Evolutionary conservation across 352 stramenopile genomes (phyloP).

Genomic region (Elongisporangium senticosum): DNA sequence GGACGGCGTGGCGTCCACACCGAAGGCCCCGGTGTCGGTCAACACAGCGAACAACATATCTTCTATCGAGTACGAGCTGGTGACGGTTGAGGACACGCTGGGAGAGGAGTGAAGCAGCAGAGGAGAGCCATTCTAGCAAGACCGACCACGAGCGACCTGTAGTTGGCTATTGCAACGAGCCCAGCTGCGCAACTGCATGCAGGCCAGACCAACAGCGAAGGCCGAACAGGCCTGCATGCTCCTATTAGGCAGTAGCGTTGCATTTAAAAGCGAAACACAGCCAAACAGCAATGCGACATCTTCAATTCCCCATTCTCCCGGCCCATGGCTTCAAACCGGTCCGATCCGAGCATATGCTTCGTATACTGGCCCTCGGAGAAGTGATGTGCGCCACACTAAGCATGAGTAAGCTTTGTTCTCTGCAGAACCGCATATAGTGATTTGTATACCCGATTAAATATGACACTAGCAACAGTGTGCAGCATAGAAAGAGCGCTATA

Average conservation of each 20-base stretch:
- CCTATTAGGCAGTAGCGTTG: background rate
- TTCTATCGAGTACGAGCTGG: conserved; percentile 77
- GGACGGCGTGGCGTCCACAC: conserved; percentile 70
- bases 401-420: background rate
- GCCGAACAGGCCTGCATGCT: background rate
- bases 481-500: conserved; percentile 3
- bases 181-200: background rate
- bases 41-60: conserved; percentile 76
- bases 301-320: background rate
- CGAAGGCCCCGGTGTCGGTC: conserved; percentile 30
- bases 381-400: conserved; percentile 10
- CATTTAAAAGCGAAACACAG: background rate
- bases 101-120: conserved; percentile 21
- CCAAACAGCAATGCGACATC: background rate
- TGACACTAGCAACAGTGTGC: background rate
- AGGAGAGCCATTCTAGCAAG: conserved; percentile 1
- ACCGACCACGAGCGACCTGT: background rate
- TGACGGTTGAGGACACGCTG: conserved; percentile 54
- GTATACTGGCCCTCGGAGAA: background rate
- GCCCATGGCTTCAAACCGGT: background rate
- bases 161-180: background rate
- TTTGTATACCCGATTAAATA: conserved; percentile 9
- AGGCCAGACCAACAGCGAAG: background rate
- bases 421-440: conserved; percentile 11
- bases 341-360: background rate